These are phyloP conservation scores for Yamagishiella unicocca DNA, from an alignment of 139 green algal species.

Conservation along the genomic window DNA sequence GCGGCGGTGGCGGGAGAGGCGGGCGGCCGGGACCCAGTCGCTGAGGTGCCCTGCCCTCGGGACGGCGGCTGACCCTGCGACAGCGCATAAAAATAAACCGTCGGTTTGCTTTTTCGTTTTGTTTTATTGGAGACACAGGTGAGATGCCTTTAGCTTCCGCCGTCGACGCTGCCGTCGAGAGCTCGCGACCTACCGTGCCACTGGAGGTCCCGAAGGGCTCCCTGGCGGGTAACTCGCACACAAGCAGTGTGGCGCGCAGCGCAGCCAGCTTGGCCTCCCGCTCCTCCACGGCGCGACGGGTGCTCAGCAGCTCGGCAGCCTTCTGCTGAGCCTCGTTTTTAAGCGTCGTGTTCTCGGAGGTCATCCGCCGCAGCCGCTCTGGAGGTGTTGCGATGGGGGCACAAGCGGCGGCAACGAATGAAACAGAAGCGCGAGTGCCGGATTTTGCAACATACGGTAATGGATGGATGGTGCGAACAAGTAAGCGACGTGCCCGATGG, in stretches of 20 bases:
- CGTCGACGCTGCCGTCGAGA: no score
- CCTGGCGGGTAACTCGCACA: neutral
- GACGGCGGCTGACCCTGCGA: neutral
- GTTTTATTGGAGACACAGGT: neutral
- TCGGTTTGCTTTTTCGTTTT: neutral
- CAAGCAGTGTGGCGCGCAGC: neutral
- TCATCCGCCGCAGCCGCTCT: neutral
- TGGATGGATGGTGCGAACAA: no score
- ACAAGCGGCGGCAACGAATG: no score
- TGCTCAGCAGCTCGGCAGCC: neutral
- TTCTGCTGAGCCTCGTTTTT: neutral
- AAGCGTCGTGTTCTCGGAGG: neutral
- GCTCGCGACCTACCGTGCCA: neutral
- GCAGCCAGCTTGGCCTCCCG: conserved; percentile 16
- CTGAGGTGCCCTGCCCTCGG: neutral
- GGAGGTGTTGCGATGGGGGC: no score
- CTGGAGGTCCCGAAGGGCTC: neutral
- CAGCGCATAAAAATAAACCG: neutral
- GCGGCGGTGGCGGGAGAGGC: no score
- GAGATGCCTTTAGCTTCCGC: neutral
- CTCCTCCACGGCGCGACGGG: neutral
- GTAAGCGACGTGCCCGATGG: no score
- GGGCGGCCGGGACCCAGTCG: no score
- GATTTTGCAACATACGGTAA: no score
- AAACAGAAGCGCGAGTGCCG: no score